phyloP scores from a whole-genome alignment of 257 asterid genomes.

The Solanum commersonii region DNA sequence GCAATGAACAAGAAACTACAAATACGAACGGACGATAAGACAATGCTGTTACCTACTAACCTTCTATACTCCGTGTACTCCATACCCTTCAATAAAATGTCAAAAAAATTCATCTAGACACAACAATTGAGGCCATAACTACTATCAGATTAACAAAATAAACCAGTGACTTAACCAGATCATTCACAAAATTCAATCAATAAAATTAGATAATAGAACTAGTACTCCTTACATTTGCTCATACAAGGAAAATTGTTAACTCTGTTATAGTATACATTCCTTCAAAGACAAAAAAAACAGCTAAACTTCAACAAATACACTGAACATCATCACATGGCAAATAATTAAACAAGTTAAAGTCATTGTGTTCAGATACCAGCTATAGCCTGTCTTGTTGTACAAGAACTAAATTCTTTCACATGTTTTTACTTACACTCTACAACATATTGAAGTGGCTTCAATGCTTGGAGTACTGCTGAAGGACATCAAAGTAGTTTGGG shows the following conservation, averaged over 20 bases:
- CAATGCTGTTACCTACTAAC: not conserved
- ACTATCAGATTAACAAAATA: not conserved
- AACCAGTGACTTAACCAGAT: not conserved
- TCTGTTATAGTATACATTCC: not conserved
- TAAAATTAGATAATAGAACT: not conserved
- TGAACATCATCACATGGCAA: not conserved
- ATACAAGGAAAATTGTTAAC: not conserved
- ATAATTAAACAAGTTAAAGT: not conserved
- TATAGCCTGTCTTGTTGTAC: not conserved
- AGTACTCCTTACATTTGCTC: not conserved
- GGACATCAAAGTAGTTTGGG: conserved; percentile 82
- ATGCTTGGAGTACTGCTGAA: conserved; percentile 49
- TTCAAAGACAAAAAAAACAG: not conserved
- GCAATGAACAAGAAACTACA: not conserved
- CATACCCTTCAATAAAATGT: not conserved
- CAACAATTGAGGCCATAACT: not conserved
- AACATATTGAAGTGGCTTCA: conserved; percentile 8
- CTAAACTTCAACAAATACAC: not conserved
- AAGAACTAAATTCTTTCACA: not conserved
- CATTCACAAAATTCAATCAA: not conserved
- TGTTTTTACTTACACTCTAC: not conserved
- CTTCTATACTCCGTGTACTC: not conserved
- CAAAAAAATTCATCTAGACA: not conserved
- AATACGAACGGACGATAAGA: not conserved
- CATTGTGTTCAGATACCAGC: not conserved